These are phyloP conservation scores for Ustilago vetiveriae DNA, from an alignment of 1,284 basidiomycete species.

Conservation along the genomic window DNA sequence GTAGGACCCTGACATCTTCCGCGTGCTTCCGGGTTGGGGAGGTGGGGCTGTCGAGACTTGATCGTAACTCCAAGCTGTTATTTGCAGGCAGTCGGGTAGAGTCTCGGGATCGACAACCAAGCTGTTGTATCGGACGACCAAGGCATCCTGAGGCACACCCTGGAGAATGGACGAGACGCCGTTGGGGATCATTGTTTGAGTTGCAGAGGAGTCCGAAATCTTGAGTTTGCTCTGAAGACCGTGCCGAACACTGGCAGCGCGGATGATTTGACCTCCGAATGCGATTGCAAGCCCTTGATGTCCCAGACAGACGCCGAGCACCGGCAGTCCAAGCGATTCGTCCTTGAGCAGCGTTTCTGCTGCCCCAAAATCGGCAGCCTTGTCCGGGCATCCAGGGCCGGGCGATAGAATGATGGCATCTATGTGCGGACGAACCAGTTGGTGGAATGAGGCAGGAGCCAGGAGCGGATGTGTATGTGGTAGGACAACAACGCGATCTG, in stretches of 20 bases:
- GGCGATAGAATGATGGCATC: constrained; percentile 64
- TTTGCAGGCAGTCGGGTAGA: constrained; percentile 69
- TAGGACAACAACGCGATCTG: constrained; percentile 53
- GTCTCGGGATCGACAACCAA: constrained; percentile 69
- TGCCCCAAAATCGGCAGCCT: constrained; percentile 57
- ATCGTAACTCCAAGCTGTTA: constrained; percentile 68
- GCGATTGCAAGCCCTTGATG: constrained; percentile 86
- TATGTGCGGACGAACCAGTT: constrained; percentile 55
- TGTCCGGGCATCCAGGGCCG: constrained; percentile 59
- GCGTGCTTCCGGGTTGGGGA: constrained; percentile 27
- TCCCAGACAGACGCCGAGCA: constrained; percentile 90
- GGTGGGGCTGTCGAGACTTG: constrained; percentile 33
- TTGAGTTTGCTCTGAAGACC: constrained; percentile 50
- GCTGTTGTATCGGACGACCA: constrained; percentile 83
- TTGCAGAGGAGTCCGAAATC: constrained; percentile 1
- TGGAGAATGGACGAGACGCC: constrained; percentile 74
- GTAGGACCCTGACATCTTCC: constrained; percentile 1
- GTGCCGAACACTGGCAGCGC: constrained; percentile 49
- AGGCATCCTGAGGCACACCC: constrained; percentile 71
- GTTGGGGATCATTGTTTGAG: neutral
- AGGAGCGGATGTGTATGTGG: constrained; percentile 59
- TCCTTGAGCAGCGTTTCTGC: constrained; percentile 51
- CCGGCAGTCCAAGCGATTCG: constrained; percentile 71
- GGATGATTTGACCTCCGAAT: constrained; percentile 73
- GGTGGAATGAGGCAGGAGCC: constrained; percentile 32